These are phyloP conservation scores for Nakaseomyces bracarensis DNA, from an alignment of 1,139 yeast genomes.

Conservation along the genomic window DNA sequence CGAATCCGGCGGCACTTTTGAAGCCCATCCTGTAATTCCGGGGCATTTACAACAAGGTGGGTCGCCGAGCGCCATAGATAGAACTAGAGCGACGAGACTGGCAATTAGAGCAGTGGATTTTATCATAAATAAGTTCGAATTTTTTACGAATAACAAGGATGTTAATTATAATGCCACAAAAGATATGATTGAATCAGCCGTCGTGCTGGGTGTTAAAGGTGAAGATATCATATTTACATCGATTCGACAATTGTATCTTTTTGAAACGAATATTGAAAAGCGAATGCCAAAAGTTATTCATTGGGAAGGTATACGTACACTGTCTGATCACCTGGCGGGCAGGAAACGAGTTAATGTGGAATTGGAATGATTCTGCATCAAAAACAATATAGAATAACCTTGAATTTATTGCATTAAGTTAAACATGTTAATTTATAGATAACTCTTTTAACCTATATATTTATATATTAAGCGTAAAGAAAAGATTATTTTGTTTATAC, in stretches of 20 bases:
- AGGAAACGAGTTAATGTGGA: slow-evolving; percentile 36
- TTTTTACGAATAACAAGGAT: slow-evolving; percentile 28
- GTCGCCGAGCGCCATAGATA: slow-evolving; percentile 66
- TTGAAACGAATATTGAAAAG: slow-evolving; percentile 66
- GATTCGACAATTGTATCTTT: slow-evolving; percentile 68
- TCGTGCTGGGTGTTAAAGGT: slow-evolving; percentile 77
- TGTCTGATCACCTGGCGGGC: slow-evolving; percentile 82
- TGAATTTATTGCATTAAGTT: background rate
- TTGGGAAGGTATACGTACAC: slow-evolving; percentile 67
- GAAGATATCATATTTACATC: slow-evolving; percentile 70
- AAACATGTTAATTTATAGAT: background rate
- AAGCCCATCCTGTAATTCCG: slow-evolving; percentile 69
- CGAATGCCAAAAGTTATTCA: slow-evolving; percentile 87
- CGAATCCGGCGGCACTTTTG: slow-evolving; percentile 58
- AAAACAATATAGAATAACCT: no score
- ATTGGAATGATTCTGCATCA: background rate
- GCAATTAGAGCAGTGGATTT: slow-evolving; percentile 64
- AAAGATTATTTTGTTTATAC: slow-evolving; percentile 4
- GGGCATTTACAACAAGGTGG: slow-evolving; percentile 84
- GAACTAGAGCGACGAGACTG: slow-evolving; percentile 62
- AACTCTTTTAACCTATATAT: background rate
- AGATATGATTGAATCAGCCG: slow-evolving; percentile 52
- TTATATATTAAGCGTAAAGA: background rate
- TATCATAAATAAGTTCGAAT: slow-evolving; percentile 42
- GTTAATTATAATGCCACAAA: slow-evolving; percentile 30